Base-by-base conservation (phyloP, 2,329 filamentous ascomycete genomes). In the Cercospora sp. region DNA sequence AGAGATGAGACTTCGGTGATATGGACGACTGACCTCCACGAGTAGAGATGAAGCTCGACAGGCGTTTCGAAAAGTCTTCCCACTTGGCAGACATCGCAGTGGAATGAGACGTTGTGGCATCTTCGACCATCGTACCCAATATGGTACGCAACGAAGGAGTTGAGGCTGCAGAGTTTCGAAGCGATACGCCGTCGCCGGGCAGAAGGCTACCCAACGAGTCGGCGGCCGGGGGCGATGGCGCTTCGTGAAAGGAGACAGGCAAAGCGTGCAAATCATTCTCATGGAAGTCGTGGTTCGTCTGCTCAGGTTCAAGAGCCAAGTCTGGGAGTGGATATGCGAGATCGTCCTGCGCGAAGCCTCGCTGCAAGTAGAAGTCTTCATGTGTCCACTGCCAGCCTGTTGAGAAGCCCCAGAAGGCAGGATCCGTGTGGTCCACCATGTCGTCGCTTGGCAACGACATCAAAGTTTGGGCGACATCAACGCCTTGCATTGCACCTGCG, bases 11-110 rank as follows among this genome's bases (percentile, higher is more conserved):
- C 31, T 60, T 42, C 33, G n/a, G 33, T 4, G 58, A 60, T 28
- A 10, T 55, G 51, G 20, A 30, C 23, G 23, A 20, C 31, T 48
- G 18, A 16, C 40, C n/a, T 13, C 53, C 65, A 16, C 53, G 12
- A 9, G 30, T 60, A 8, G 48, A 33, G 28, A 67, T 66, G 20
- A 71, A 62, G 55, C 68, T 68, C 7, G 69, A 60, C 2, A 71
- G 63, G 48, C 69, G 69, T 13, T 66, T 66, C 18, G 67, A 69
- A 4, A 68, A 36, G 1, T 65, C 68, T 53, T 68, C 69, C 69
- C 69, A 71, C 20, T 71, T 68, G 3, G 69, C 60, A 18, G 60
- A 18, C 33, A 68, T 66, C 26, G 69, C 69, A 8, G 65, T 69
- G 31, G 60, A 2, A 28, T 55, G 23, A 28, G 51, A 16, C 20